A percentile compares a stretch with the other conserved stretches of the same genome.
Conservation (phyloP, 176 grass and related monocot genomes). For the Eleusine coracana region DNA sequence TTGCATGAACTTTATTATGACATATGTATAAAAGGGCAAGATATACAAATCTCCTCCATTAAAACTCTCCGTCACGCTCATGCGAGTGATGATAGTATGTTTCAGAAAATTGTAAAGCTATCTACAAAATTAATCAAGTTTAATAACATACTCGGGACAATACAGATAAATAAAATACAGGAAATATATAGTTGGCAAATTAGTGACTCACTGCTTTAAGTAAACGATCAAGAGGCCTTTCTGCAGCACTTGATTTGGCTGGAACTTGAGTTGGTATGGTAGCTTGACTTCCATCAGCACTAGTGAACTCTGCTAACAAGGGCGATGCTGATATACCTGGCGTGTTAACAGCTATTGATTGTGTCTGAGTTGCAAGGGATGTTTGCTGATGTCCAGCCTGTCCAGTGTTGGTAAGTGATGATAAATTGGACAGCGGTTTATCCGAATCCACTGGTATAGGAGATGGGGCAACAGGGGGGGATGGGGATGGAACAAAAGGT, state of each 20-base stretch:
- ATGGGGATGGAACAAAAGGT: slow-evolving; percentile 86
- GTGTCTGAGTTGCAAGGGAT: slow-evolving; percentile 55
- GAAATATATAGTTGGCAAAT: slow-evolving; percentile 31
- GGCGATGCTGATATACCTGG: slow-evolving; percentile 94
- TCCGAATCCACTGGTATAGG: slow-evolving; percentile 80
- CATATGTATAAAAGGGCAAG: neutral
- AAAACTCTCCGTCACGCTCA: slow-evolving; percentile 1
- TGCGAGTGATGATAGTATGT: slow-evolving; percentile 16
- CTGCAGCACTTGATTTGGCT: slow-evolving; percentile 64
- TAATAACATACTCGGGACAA: slow-evolving; percentile 26
- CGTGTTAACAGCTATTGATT: slow-evolving; percentile 83
- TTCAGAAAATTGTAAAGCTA: slow-evolving; percentile 25
- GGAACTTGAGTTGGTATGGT: slow-evolving; percentile 63
- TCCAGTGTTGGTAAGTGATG: slow-evolving; percentile 62
- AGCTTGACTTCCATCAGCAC: slow-evolving; percentile 71
- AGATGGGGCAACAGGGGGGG: slow-evolving; percentile 77
- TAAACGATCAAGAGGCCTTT: slow-evolving; percentile 84
- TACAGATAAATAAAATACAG: slow-evolving; percentile 26
- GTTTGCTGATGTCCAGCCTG: slow-evolving; percentile 64
- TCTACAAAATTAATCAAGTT: slow-evolving; percentile 1
- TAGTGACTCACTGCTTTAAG: slow-evolving; percentile 77
- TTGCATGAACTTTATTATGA: neutral
- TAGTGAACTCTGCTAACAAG: slow-evolving; percentile 84
- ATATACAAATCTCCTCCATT: slow-evolving; percentile 21
- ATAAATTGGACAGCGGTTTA: slow-evolving; percentile 66